phyloP scores from a whole-genome alignment of 495 filamentous ascomycete species.

The Penicillium canescens region DNA sequence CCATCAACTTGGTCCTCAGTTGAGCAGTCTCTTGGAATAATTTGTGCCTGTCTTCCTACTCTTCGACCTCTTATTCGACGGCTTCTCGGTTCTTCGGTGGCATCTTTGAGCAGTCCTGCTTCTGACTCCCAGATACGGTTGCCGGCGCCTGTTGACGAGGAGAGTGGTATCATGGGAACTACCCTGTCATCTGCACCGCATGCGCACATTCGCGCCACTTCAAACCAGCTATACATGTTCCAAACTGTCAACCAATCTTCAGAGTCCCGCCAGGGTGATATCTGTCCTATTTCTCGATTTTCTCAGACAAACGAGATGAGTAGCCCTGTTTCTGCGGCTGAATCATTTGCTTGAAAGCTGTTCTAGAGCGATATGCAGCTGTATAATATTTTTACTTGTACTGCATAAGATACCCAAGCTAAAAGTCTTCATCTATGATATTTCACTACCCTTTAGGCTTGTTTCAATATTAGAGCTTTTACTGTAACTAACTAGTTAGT shows the following conservation, averaged over 20 bases:
- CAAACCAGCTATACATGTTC: not conserved
- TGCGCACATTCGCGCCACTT: not conserved
- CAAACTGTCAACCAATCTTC: not conserved
- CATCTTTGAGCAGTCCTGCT: not conserved
- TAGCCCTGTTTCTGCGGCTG: slow-evolving; percentile 1
- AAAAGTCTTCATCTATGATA: not conserved
- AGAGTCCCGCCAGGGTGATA: not conserved
- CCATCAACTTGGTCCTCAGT: slow-evolving; percentile 51
- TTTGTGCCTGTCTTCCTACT: slow-evolving; percentile 51
- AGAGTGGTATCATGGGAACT: not conserved
- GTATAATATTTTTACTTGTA: not conserved
- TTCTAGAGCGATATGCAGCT: not conserved
- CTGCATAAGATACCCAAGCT: not conserved
- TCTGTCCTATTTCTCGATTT: not conserved
- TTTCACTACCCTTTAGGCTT: too few species aligned
- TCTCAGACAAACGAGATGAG: not conserved
- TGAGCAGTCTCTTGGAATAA: slow-evolving; percentile 51
- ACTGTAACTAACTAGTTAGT: too few species aligned
- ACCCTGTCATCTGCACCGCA: not conserved
- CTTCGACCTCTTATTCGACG: slow-evolving; percentile 29
- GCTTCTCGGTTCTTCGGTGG: slow-evolving; percentile 9
- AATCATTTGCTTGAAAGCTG: slow-evolving; percentile 9
- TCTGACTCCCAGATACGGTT: not conserved
- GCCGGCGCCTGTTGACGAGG: slow-evolving; percentile 7
- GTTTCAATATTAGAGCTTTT: too few species aligned